Conservation (phyloP, 108 stramenopile species). For the Discostella pseudostelligera region DNA sequence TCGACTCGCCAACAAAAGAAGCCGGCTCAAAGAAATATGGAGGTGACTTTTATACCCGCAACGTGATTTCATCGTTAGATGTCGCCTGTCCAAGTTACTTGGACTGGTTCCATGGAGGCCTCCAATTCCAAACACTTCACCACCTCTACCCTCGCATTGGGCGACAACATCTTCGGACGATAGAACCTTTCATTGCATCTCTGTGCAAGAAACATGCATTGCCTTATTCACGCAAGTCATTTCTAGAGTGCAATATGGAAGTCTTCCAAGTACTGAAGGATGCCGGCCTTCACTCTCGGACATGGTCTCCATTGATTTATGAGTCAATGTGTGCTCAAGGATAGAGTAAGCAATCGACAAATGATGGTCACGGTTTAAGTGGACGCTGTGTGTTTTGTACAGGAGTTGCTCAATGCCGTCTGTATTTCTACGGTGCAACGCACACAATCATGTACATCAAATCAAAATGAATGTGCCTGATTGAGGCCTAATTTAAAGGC, state of each 20-base stretch:
- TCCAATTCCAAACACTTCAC: slow-evolving; percentile 92
- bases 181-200: slow-evolving; percentile 54
- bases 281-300: slow-evolving; percentile 21
- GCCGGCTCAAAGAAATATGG: slow-evolving; percentile 27
- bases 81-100: slow-evolving; percentile 75
- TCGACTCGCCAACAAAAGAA: slow-evolving; percentile 30
- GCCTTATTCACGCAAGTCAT: slow-evolving; percentile 59
- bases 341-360: slow-evolving; percentile 1
- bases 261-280: slow-evolving; percentile 31
- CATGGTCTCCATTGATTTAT: slow-evolving; percentile 52
- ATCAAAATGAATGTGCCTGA: too few species aligned
- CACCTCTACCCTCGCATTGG: slow-evolving; percentile 91
- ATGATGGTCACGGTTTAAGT: background rate
- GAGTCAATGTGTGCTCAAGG: slow-evolving; percentile 52
- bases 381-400: too few species aligned
- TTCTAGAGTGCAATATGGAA: slow-evolving; percentile 60
- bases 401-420: too few species aligned
- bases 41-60: slow-evolving; percentile 48
- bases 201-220: slow-evolving; percentile 80
- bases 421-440: too few species aligned
- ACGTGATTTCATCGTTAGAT: slow-evolving; percentile 76
- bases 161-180: slow-evolving; percentile 78
- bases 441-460: too few species aligned
- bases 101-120: slow-evolving; percentile 94
- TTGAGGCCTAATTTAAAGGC: too few species aligned